Evolutionary conservation across 177 flowering plant genomes (phyloP).

Genomic region (Vitis hybrid): DNA sequence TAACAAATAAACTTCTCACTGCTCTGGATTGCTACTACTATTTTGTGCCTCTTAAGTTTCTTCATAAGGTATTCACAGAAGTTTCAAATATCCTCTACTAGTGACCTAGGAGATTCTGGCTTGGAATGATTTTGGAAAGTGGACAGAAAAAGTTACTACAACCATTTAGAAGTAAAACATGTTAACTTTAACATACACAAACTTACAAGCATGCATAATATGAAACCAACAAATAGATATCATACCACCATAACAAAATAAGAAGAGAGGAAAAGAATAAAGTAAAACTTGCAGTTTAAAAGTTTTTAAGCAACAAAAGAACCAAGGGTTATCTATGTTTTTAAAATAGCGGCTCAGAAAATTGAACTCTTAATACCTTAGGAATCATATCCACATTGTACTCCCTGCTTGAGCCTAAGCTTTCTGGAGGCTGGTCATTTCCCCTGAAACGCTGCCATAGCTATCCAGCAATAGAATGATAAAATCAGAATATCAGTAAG

Average conservation of each 20-base stretch:
- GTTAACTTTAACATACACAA: not conserved
- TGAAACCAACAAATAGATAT: not conserved
- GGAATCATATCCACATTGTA: conserved; percentile 97
- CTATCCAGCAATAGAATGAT: conserved; percentile 29
- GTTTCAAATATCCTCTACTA: not conserved
- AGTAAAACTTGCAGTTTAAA: not conserved
- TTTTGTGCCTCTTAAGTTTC: not conserved
- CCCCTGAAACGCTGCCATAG: conserved; percentile 91
- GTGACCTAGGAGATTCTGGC: not conserved
- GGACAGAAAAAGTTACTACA: not conserved
- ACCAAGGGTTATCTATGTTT: not conserved
- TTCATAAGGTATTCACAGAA: not conserved
- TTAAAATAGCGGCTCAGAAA: not conserved
- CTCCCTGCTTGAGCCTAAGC: conserved; percentile 74
- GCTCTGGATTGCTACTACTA: not conserved
- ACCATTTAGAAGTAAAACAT: not conserved
- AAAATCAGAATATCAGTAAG: not conserved
- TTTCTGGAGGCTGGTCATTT: conserved; percentile 60
- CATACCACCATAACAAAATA: not conserved
- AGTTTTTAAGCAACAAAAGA: not conserved
- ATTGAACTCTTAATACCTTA: conserved; percentile 45
- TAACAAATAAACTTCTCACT: not conserved
- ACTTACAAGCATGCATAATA: not conserved
- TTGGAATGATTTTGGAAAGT: not conserved
- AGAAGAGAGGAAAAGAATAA: not conserved